Conservation (phyloP, 768 basidiomycete species). For the Leccinellum albellum region DNA sequence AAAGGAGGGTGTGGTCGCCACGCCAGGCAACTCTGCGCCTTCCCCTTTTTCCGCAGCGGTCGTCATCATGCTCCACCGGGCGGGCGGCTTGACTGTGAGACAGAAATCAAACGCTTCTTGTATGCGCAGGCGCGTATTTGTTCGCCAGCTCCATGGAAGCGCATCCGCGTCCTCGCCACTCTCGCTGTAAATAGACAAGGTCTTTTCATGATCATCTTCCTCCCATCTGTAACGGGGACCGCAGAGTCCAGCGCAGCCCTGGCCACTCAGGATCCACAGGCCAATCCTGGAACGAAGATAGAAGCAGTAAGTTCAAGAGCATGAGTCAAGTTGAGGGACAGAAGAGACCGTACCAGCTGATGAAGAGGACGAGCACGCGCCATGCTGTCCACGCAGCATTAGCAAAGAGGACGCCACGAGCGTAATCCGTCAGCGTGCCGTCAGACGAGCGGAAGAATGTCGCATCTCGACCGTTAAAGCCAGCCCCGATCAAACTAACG, state of each 20-base stretch:
- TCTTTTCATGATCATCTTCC: conserved; percentile 69
- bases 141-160: conserved; percentile 79
- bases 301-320: neutral
- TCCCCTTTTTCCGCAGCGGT: conserved; percentile 18
- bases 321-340: neutral
- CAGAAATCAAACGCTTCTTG: conserved; percentile 84
- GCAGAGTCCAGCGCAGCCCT: conserved; percentile 77
- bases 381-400: conserved; percentile 82
- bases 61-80: conserved; percentile 34
- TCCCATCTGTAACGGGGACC: conserved; percentile 85
- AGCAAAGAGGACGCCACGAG: conserved; percentile 72
- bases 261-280: conserved; percentile 74
- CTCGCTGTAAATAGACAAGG: conserved; percentile 48
- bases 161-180: conserved; percentile 39
- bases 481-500: conserved; percentile 45
- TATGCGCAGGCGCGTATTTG: conserved; percentile 64
- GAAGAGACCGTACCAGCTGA: conserved; percentile 52
- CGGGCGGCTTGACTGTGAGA: conserved; percentile 39
- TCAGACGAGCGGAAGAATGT: conserved; percentile 68
- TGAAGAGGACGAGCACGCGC: conserved; percentile 62
- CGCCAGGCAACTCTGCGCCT: conserved; percentile 21
- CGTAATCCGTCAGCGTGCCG: conserved; percentile 70
- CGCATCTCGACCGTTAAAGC: conserved; percentile 52
- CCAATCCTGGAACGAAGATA: conserved; percentile 51
- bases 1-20: conserved; percentile 34